Evolutionary conservation across 2,329 filamentous ascomycete species (phyloP).

Genomic region (Colletotrichum kahawae): DNA sequence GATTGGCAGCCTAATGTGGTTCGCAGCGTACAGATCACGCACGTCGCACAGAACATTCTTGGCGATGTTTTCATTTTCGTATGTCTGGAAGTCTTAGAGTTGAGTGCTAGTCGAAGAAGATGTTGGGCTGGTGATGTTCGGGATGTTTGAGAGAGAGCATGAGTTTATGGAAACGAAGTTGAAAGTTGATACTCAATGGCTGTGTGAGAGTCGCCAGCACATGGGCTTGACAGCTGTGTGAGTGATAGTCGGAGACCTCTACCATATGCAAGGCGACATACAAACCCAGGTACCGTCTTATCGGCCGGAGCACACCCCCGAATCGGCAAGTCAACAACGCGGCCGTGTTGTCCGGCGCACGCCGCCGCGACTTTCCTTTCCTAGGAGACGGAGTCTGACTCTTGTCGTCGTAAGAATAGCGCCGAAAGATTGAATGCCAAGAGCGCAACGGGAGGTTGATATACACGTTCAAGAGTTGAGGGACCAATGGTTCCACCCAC

Average conservation of each 20-base stretch:
- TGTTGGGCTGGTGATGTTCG: not conserved
- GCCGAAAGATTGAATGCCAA: not conserved
- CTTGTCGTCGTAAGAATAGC: not conserved
- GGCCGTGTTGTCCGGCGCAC: not conserved
- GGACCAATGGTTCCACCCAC: constrained; percentile 8
- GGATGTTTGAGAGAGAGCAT: not conserved
- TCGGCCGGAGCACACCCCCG: not conserved
- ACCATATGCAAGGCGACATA: too few species aligned
- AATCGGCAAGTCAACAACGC: not conserved
- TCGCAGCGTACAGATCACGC: not conserved
- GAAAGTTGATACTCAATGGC: not conserved
- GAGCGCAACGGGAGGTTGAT: not conserved
- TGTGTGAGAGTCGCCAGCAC: not conserved
- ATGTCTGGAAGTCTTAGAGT: not conserved
- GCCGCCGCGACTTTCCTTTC: not conserved
- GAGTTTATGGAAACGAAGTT: not conserved
- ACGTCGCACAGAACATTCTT: not conserved
- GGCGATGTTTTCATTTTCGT: not conserved
- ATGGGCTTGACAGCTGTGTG: not conserved
- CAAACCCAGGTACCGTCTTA: not conserved
- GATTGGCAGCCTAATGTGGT: not conserved
- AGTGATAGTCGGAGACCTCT: not conserved
- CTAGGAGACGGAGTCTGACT: not conserved
- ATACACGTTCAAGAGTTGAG: not conserved
- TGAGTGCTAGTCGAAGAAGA: not conserved